Conservation (phyloP, 495 filamentous ascomycete species). For the Cairneyella variabilis region DNA sequence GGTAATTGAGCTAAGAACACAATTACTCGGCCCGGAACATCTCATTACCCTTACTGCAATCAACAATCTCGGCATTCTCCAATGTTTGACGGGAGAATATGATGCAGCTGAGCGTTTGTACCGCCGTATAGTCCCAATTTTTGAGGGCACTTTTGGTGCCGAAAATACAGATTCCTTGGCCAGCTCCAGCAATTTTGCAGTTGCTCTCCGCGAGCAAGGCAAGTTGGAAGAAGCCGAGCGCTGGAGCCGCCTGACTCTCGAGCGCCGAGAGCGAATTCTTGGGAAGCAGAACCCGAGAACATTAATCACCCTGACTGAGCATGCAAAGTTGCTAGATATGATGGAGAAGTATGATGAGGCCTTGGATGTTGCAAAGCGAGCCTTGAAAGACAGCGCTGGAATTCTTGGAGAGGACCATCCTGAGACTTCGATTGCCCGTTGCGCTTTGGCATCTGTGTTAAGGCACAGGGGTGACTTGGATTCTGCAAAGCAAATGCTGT, state of each 20-base stretch:
- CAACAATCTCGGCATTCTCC: not conserved
- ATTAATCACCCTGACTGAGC: slow-evolving; percentile 5
- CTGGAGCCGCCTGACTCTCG: slow-evolving; percentile 10
- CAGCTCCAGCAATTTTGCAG: not conserved
- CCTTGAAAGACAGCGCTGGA: not conserved
- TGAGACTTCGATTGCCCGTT: not conserved
- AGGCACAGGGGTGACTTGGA: no score
- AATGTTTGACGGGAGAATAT: not conserved
- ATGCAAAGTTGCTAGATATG: not conserved
- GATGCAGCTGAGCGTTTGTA: not conserved
- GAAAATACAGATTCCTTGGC: not conserved
- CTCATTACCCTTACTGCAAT: not conserved
- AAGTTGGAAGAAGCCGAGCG: not conserved
- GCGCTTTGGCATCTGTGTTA: not conserved
- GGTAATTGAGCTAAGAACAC: not conserved
- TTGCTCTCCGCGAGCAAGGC: not conserved
- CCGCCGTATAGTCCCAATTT: not conserved
- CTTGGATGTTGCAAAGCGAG: not conserved
- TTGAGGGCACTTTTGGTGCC: not conserved
- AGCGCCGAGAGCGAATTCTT: slow-evolving; percentile 8
- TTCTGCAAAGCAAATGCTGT: no score
- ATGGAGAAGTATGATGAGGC: not conserved
- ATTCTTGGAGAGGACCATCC: not conserved
- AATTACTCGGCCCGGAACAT: not conserved
- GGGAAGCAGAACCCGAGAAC: slow-evolving; percentile 22